phyloP scores from a whole-genome alignment of 371 early-diverging fungal species.

The Actinomortierella ambigua region DNA sequence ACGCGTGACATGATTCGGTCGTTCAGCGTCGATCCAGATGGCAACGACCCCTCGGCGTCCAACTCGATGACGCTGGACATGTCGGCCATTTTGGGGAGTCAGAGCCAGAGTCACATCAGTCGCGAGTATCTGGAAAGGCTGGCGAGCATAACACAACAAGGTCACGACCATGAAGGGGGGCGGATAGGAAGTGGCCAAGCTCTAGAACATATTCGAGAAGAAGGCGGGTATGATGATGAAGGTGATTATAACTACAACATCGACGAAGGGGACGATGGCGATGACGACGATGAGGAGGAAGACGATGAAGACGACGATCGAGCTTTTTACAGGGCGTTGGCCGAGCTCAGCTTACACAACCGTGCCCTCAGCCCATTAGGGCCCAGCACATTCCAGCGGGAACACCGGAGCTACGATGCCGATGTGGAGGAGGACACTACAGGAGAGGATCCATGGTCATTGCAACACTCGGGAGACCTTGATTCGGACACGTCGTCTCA shows the following conservation, averaged over 20 bases:
- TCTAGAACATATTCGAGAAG: no score
- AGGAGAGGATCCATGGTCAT: no score
- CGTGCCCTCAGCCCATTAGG: neutral
- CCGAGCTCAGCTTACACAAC: slow-evolving; percentile 30
- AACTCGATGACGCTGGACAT: no score
- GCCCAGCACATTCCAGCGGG: no score
- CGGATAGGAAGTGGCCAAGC: no score
- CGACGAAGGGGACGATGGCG: slow-evolving; percentile 10
- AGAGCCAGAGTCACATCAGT: slow-evolving; percentile 2
- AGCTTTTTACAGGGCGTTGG: slow-evolving; percentile 31
- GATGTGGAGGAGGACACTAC: no score
- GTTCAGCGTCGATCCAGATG: slow-evolving; percentile 18
- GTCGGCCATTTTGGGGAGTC: neutral
- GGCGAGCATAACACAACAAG: slow-evolving; percentile 1
- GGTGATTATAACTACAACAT: no score
- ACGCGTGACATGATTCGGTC: slow-evolving; percentile 42
- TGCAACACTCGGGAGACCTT: no score
- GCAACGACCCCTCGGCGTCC: neutral
- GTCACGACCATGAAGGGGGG: no score
- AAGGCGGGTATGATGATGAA: slow-evolving; percentile 1
- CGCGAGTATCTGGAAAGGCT: neutral
- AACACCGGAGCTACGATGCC: no score
- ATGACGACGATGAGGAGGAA: slow-evolving; percentile 26
- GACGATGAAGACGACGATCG: slow-evolving; percentile 43
- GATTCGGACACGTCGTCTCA: no score